These are phyloP conservation scores for Cyberlindnera meyerae DNA, from an alignment of 805 yeast genomes.

Conservation along the genomic window DNA sequence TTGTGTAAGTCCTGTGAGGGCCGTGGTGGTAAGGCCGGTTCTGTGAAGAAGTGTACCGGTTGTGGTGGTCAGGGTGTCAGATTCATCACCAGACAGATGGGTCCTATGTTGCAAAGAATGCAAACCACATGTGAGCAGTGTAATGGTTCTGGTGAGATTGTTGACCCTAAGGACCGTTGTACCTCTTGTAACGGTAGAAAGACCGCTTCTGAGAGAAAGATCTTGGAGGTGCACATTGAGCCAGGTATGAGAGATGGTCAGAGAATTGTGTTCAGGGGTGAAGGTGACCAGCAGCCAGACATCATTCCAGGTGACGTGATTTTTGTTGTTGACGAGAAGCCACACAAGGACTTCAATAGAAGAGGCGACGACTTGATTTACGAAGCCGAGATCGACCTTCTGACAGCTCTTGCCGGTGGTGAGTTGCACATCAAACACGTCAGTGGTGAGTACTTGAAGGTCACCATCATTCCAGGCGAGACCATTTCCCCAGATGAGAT, in stretches of 20 bases:
- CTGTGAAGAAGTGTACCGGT: slow-evolving; percentile 76
- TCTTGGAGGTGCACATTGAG: slow-evolving; percentile 88
- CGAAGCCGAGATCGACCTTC: slow-evolving; percentile 82
- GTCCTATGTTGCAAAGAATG: slow-evolving; percentile 98
- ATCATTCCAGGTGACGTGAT: slow-evolving; percentile 95
- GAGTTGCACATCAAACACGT: slow-evolving; percentile 82
- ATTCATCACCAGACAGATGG: slow-evolving; percentile 96
- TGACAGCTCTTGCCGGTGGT: slow-evolving; percentile 97
- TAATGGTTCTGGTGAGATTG: slow-evolving; percentile 86
- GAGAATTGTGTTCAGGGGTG: slow-evolving; percentile 85
- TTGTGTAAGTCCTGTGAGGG: slow-evolving; percentile 89
- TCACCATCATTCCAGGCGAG: slow-evolving; percentile 84
- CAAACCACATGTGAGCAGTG: slow-evolving; percentile 92
- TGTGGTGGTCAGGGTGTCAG: slow-evolving; percentile 93
- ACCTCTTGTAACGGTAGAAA: slow-evolving; percentile 83
- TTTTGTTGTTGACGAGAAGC: slow-evolving; percentile 86
- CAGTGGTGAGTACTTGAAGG: slow-evolving; percentile 86
- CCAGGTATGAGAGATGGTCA: slow-evolving; percentile 98
- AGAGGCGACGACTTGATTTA: slow-evolving; percentile 82
- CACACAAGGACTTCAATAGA: slow-evolving; percentile 79
- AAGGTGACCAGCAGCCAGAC: slow-evolving; percentile 96
- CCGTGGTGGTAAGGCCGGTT: slow-evolving; percentile 90
- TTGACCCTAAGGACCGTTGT: slow-evolving; percentile 86
- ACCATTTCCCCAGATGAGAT: slow-evolving; percentile 78
- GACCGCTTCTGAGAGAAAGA: slow-evolving; percentile 81